Evolutionary conservation across 768 basidiomycete species (phyloP), one percentile per base, ranked within the genome.

Genomic region (Grammothele lineata): DNA sequence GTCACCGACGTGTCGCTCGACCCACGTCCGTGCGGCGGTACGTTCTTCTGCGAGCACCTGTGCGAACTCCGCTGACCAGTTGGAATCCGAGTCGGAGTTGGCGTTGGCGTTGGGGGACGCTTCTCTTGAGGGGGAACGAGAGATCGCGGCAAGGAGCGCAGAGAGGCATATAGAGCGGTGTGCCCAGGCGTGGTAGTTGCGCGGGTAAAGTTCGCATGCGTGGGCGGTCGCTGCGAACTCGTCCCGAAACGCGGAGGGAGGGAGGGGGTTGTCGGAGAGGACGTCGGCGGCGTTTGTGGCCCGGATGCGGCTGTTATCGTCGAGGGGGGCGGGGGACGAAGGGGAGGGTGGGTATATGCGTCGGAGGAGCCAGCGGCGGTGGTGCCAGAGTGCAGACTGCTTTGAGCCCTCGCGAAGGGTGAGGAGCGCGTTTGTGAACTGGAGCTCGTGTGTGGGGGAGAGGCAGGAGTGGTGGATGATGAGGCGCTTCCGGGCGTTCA

Each of bases 181-280:
- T 1, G 70, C 60, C 86, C 86, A 87, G 4, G 82, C 83, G 61
- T 83, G 77, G 58, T 87, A 88, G 57, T 87, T 88, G 12, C 86
- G 77, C 8, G 81, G 80, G 57, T 87, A 84, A 5, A 70, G 62
- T 54, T 79, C 77, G 63, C 80, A 81, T 24, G 83, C 77, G 27
- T 62, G 62, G 32, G 70, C 62, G 12, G 73, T 65, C 39, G 80
- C 55, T 5, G 57, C 57, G 33, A 85, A 66, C 59, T 88, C 86
- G n/a, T 59, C 48, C 35, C 60, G 60, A 36, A 81, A 57, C 25
- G 55, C 56, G 1, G 62, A 57, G 18, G 66, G 60, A 19, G 71
- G 57, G 37, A 83, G 55, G 40, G 22, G 15, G 23, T 47, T 9
- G 18, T 45, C 21, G 18, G 25, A 37, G 1, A 62, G 47, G 5